A percentile compares a stretch with the other conserved stretches of the same genome.
Conservation (phyloP, 805 yeast species). For the Monosporozyma siamensis region DNA sequence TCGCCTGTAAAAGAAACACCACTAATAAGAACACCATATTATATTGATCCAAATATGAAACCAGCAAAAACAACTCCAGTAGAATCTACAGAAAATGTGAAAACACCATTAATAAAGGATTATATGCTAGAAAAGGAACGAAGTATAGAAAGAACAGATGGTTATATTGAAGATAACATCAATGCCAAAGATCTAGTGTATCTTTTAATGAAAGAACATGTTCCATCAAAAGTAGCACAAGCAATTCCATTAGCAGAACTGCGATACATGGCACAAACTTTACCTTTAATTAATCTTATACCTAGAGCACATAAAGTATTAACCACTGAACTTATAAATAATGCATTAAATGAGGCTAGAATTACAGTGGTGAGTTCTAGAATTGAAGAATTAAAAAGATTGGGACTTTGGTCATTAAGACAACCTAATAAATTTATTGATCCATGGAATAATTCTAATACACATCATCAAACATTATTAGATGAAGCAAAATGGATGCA, state of each 20-base stretch:
- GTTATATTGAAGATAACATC: conserved; percentile 29
- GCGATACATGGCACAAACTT: conserved; percentile 77
- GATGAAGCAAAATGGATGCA: conserved; percentile 83
- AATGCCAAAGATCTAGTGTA: conserved; percentile 39
- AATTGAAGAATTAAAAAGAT: conserved; percentile 82
- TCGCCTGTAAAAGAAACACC: neutral
- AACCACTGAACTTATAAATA: conserved; percentile 76
- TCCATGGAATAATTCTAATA: conserved; percentile 42
- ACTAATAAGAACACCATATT: neutral
- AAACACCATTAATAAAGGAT: conserved; percentile 10
- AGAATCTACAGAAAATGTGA: neutral
- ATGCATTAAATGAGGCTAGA: conserved; percentile 81
- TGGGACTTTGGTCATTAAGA: conserved; percentile 82
- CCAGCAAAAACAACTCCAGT: conserved; percentile 11
- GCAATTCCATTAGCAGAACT: conserved; percentile 72
- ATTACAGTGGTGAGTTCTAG: conserved; percentile 82
- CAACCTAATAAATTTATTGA: conserved; percentile 69
- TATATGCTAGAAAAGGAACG: neutral
- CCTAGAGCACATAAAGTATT: conserved; percentile 82
- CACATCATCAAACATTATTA: conserved; percentile 66
- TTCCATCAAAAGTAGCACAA: conserved; percentile 47
- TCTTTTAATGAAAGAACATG: conserved; percentile 39
- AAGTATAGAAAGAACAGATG: conserved; percentile 13
- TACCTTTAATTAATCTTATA: conserved; percentile 71
- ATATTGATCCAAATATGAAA: conserved; percentile 2